Conservation (phyloP, 2,329 filamentous ascomycete species). For the Penicillium sp. region DNA sequence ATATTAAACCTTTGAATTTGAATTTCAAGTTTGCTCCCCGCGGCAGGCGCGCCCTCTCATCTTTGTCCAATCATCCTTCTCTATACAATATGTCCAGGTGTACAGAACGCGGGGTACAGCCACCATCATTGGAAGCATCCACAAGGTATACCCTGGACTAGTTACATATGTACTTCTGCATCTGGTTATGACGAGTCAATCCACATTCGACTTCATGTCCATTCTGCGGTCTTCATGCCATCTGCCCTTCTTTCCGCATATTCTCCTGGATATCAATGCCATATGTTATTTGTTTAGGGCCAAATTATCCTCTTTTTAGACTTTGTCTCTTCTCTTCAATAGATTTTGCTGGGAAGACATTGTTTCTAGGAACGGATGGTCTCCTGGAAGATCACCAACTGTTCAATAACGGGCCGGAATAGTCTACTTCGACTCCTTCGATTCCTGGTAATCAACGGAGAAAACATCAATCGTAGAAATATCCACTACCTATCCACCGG, state of each 20-base stretch:
- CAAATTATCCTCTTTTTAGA: not conserved
- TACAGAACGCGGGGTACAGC: slow-evolving; percentile 15
- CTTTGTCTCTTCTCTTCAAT: not conserved
- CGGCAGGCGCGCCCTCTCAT: slow-evolving; percentile 4
- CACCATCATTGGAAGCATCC: not conserved
- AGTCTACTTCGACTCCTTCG: not conserved
- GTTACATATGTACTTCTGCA: not conserved
- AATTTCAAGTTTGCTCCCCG: not conserved
- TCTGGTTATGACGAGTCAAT: not conserved
- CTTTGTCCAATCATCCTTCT: not conserved
- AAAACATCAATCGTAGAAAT: not conserved
- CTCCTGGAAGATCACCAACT: not conserved
- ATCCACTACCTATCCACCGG: not conserved
- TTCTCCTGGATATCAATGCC: not conserved
- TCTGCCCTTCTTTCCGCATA: not conserved
- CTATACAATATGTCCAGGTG: not conserved
- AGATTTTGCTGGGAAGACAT: not conserved
- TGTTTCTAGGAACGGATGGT: not conserved
- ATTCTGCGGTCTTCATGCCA: not conserved
- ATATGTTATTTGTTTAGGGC: not conserved
- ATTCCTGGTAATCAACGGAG: not conserved
- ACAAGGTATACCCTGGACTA: not conserved
- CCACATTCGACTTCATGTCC: not conserved
- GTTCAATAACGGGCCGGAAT: not conserved
- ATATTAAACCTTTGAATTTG: not conserved